Evolutionary conservation across 176 grass and related monocot species (phyloP), one percentile per base, ranked within the genome.

Genomic region (Typha latifolia): DNA sequence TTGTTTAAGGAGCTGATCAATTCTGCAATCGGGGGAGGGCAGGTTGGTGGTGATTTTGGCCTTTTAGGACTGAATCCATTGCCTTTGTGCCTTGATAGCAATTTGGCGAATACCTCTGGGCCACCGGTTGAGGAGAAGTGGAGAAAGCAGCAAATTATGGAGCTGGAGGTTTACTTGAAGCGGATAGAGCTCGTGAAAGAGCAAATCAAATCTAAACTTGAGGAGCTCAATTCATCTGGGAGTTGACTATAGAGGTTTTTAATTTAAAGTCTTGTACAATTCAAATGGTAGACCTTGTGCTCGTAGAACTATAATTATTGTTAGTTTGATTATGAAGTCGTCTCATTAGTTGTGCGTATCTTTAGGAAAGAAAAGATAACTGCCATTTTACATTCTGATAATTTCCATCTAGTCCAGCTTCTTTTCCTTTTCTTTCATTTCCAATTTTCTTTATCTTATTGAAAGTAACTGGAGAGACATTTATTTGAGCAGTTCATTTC

Each of bases 101-200:
- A 59, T 2, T 22, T 22, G 50, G 51, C 10, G 47, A 2, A 64
- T 37, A 29, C 21, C 62, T 14, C 75, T 73, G 4, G 24, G 31
- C 34, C 74, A 77, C 69, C 73, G 4, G 20, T 31, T 32, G 77
- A 77, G 68, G 82, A 88, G 56, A 96, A 91, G 51, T 96, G 87
- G 91, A 88, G 47, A 71, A 80, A 77, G 69, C 91, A 96, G 18
- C 87, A 84, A 29, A 84, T 96, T 64, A 19, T 91, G 53, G 87
- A 96, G 72, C 80, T 96, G 32, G 87, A 96, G 82, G 91, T 96
- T 43, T 96, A 86, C 65, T 72, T 96, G 6, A 84, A 83, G 65
- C 77, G 91, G 70, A 83, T 96, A 21, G 87, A 96, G 70, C 82
- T 96, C 69, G 23, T 96, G 7, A 66, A 73, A 29, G 84, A 96